These are phyloP conservation scores for Microdochium paspali DNA, from an alignment of 2,329 filamentous ascomycete species.

Conservation along the genomic window DNA sequence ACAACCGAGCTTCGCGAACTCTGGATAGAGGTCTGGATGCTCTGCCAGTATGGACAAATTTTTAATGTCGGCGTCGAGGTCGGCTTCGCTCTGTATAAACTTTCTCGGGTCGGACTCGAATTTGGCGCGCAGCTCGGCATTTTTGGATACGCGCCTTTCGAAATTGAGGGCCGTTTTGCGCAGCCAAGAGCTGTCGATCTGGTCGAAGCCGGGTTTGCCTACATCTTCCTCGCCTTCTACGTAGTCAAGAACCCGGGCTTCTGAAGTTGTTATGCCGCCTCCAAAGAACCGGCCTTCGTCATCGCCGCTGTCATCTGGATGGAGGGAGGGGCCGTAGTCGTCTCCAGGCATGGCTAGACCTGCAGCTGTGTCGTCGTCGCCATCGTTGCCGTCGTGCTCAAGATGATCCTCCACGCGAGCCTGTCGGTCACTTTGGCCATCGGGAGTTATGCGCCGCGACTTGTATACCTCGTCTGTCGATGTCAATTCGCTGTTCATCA, in stretches of 20 bases:
- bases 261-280: constrained; percentile 73
- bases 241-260: constrained; percentile 78
- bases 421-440: constrained; percentile 32
- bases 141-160: constrained; percentile 84
- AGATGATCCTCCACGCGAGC: constrained; percentile 33
- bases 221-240: constrained; percentile 48
- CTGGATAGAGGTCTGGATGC: constrained; percentile 52
- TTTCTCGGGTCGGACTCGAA: constrained; percentile 18
- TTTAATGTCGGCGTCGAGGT: constrained; percentile 84
- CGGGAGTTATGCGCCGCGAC: constrained; percentile 41
- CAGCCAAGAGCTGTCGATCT: constrained; percentile 77
- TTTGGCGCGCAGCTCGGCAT: constrained; percentile 71
- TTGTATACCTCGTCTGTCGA: constrained; percentile 53
- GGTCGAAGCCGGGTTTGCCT: constrained; percentile 41
- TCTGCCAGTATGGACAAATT: constrained; percentile 78
- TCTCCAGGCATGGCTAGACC: constrained; percentile 34
- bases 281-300: constrained; percentile 96
- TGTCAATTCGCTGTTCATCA: no score
- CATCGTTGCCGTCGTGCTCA: constrained; percentile 20
- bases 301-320: constrained; percentile 46
- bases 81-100: constrained; percentile 51
- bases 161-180: constrained; percentile 73
- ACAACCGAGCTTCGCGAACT: constrained; percentile 19
- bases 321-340: constrained; percentile 17
- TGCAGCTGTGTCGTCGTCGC: constrained; percentile 33